A percentile compares a stretch with the other conserved stretches of the same genome.
Conservation (phyloP, 441 rosid species). For the Adansonia gregorii region DNA sequence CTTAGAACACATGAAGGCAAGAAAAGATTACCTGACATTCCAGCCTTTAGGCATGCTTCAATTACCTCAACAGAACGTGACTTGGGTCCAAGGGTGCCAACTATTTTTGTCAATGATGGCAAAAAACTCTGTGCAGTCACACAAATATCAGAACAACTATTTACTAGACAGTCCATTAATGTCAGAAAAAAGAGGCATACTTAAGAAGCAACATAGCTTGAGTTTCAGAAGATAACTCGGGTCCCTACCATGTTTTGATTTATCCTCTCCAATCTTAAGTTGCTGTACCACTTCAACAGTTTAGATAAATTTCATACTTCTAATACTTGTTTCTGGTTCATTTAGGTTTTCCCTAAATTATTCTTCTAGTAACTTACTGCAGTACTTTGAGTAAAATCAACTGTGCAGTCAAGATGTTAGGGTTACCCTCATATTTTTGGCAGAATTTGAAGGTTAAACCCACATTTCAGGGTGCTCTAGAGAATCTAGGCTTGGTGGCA, state of each 20-base stretch:
- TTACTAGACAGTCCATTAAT: background rate
- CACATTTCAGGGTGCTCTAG: background rate
- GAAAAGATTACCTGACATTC: constrained; percentile 1
- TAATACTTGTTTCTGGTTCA: background rate
- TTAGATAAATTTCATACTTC: background rate
- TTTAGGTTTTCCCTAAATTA: background rate
- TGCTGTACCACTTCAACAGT: background rate
- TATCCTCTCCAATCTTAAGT: background rate
- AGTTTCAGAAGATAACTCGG: background rate
- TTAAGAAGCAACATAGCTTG: background rate
- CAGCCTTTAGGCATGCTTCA: background rate
- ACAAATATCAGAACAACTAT: background rate
- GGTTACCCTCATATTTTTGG: background rate
- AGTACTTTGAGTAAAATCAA: background rate
- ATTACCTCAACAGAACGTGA: constrained; percentile 7
- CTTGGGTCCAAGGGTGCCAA: constrained; percentile 11
- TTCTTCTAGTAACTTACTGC: background rate
- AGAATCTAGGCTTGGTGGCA: background rate
- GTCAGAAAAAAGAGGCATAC: background rate
- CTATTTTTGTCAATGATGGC: constrained; percentile 11
- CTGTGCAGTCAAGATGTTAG: background rate
- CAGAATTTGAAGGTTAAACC: background rate
- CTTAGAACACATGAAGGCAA: background rate
- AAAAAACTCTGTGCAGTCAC: background rate
- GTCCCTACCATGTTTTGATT: background rate